Conservation (phyloP, 192 early-diverging fungal genomes). For the Lunasporangiospora selenospora region DNA sequence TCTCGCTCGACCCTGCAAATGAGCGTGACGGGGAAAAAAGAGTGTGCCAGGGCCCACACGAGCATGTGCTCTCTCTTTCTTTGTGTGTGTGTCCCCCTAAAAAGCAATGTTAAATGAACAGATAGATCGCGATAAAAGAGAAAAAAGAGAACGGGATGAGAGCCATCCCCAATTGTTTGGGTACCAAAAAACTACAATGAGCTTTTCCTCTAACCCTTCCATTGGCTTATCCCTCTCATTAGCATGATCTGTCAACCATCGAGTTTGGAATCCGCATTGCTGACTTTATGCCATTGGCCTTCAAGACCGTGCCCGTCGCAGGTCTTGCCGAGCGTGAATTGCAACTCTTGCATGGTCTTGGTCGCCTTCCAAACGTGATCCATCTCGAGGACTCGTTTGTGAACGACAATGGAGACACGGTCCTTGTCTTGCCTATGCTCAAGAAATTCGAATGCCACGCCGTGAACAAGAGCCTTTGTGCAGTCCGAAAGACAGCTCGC, state of each 20-base stretch:
- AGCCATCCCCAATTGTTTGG: too few species aligned
- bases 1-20: too few species aligned
- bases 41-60: too few species aligned
- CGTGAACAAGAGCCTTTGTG: slow-evolving; percentile 58
- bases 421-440: slow-evolving; percentile 70
- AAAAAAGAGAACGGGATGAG: too few species aligned
- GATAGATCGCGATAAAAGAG: too few species aligned
- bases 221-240: too few species aligned
- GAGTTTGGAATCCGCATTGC: slow-evolving; percentile 70
- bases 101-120: too few species aligned
- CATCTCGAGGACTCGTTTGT: slow-evolving; percentile 67
- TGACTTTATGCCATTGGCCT: slow-evolving; percentile 64
- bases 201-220: too few species aligned
- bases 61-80: too few species aligned
- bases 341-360: slow-evolving; percentile 55
- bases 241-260: slow-evolving; percentile 50
- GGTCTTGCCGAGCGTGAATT: slow-evolving; percentile 63
- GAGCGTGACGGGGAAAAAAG: too few species aligned
- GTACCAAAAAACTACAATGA: too few species aligned
- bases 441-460: slow-evolving; percentile 50
- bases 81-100: too few species aligned
- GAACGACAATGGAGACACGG: slow-evolving; percentile 60
- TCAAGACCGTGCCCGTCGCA: slow-evolving; percentile 67
- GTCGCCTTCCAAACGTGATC: slow-evolving; percentile 53
- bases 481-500: slow-evolving; percentile 53